Base-by-base conservation (phyloP, 495 filamentous ascomycete genomes). In the Hypomontagnella monticulosa region DNA sequence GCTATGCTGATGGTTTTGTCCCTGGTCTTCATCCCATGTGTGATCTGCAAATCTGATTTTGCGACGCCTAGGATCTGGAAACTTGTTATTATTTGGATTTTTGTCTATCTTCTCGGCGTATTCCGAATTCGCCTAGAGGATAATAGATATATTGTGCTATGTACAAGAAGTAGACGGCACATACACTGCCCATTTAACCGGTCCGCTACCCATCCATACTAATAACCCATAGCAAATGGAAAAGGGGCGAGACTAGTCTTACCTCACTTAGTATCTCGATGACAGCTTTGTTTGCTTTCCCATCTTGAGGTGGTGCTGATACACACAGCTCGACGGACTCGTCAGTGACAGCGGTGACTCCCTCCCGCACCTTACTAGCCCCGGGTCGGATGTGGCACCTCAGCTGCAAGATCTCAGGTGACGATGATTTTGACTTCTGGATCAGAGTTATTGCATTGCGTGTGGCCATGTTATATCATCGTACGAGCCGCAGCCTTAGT, bases 251-350 rank as follows among this genome's bases (percentile, higher is more conserved):
- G 12, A 40, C 4, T 9, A 23, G 27, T 57, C 75, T 54, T 70
- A 90, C 88, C 78, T 87, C 78, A 56, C 88, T 88, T 37, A 92
- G 75, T 4, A 90, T 73, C 52, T 85, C 80, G 58, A 86, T 78
- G 6, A 90, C 87, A 11, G 88, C 87, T 54, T 81, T 79, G 64
- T 92, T 92, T 3, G 88, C 85, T 71, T 88, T 86, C 1, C 88
- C 88, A 18, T 90, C 85, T 34, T 83, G 79, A 8, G 88, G 83
- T 44, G 81, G 86, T 0, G 86, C 88, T 2, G 88, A 71, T 0
- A 90, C 87, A 23, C 84, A 87, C 1, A 92, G 69, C 47, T 88
- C 84, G 53, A 91, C 79, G 9, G 75, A 74, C 5, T 86, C 80
- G 1, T 82, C 75, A 1, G 80, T 81, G 7, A 91, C 75, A 0